Evolutionary conservation across 169 alveolate species (phyloP).

Genomic region (Plasmodium sp.): DNA sequence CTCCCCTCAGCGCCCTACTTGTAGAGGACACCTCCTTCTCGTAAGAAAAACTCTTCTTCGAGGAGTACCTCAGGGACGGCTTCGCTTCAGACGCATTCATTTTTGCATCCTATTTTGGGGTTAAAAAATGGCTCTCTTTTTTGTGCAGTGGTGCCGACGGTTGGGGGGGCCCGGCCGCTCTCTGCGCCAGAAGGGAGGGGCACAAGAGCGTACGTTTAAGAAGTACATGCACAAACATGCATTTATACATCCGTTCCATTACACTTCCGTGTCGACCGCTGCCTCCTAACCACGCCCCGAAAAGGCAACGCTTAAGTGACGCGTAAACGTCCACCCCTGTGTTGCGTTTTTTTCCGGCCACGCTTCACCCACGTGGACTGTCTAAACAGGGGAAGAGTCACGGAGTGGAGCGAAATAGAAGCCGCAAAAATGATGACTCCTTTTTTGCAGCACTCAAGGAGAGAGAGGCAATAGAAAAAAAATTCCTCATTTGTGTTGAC

Average conservation of each 20-base stretch:
- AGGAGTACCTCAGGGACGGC: slow-evolving; percentile 43
- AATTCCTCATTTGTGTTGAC: background rate
- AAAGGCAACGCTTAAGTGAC: background rate
- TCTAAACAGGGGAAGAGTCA: background rate
- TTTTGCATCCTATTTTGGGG: slow-evolving; percentile 19
- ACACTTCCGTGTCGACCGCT: background rate
- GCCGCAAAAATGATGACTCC: background rate
- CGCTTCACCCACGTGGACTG: background rate
- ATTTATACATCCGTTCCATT: too few relatives aligned
- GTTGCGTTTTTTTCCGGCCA: background rate
- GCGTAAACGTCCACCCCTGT: background rate
- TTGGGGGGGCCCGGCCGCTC: background rate
- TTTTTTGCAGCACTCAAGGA: background rate
- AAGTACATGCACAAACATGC: background rate
- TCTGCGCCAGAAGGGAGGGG: background rate
- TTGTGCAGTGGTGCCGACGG: background rate
- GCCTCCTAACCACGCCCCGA: background rate
- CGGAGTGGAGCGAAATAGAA: background rate
- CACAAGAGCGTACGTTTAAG: background rate
- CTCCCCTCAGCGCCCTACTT: slow-evolving; percentile 6
- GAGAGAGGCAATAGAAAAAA: background rate
- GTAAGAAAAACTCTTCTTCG: slow-evolving; percentile 42
- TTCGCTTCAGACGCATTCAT: slow-evolving; percentile 46
- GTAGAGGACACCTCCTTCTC: slow-evolving; percentile 55
- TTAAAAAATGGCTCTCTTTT: background rate